Evolutionary conservation across 345 rosid species (phyloP).

Genomic region (Hibiscus syriacus): DNA sequence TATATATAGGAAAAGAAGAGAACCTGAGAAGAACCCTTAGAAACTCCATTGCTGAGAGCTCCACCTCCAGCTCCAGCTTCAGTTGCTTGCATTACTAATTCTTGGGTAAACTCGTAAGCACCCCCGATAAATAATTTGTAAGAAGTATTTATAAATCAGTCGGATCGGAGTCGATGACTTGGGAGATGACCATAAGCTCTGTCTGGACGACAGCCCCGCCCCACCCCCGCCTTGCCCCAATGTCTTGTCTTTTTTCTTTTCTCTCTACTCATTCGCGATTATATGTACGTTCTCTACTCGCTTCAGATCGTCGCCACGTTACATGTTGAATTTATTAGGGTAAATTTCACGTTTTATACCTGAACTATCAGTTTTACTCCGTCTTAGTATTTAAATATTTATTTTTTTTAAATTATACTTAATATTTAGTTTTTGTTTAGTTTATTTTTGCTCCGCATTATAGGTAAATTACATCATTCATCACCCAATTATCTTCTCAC

Average conservation of each 20-base stretch:
- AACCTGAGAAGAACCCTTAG: slow-evolving; percentile 19
- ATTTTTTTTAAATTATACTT: too few relatives aligned
- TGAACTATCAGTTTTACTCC: too few relatives aligned
- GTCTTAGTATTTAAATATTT: too few relatives aligned
- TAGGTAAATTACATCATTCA: too few relatives aligned
- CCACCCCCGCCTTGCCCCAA: not conserved
- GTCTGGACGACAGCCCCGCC: not conserved
- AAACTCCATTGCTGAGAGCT: slow-evolving; percentile 15
- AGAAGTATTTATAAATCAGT: too few relatives aligned
- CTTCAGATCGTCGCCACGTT: not conserved
- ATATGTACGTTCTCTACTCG: not conserved
- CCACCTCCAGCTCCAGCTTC: slow-evolving; percentile 10
- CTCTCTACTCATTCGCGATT: not conserved
- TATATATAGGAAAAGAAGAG: not conserved
- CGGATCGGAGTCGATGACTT: not conserved
- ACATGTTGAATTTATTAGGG: too few relatives aligned
- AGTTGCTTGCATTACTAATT: slow-evolving; percentile 14
- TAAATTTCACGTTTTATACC: too few relatives aligned
- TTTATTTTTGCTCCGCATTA: too few relatives aligned
- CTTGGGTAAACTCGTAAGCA: not conserved
- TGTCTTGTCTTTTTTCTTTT: not conserved
- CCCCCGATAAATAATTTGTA: not conserved
- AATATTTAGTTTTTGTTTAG: too few relatives aligned
- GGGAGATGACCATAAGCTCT: not conserved
- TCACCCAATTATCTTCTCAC: too few relatives aligned